Evolutionary conservation across 331 rosid genomes (phyloP).

Genomic region (Cydonia oblonga): DNA sequence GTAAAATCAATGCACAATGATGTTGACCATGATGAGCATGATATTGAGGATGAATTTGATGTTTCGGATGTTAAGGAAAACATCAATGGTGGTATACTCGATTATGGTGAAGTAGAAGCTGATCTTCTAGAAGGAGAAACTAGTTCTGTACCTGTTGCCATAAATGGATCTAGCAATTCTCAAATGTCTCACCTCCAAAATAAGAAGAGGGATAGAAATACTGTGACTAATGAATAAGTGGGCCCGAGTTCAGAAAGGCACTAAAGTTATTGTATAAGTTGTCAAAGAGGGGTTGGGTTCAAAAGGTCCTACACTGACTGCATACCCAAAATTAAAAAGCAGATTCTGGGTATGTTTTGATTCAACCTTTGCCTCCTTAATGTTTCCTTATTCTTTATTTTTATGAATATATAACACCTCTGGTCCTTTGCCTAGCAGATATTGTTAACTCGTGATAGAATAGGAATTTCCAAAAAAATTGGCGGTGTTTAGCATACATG

Average conservation of each 20-base stretch:
- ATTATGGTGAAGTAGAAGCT: conserved; percentile 48
- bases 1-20: conserved; percentile 37
- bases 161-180: conserved; percentile 39
- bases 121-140: conserved; percentile 43
- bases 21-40: conserved; percentile 51
- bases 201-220: conserved; percentile 20
- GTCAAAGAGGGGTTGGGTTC: conserved; percentile 91
- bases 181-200: conserved; percentile 35
- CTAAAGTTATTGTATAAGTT: conserved; percentile 89
- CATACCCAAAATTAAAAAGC: conserved; percentile 79
- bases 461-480: conserved; percentile 83
- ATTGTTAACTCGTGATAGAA: conserved; percentile 49
- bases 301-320: conserved; percentile 79
- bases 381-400: neutral
- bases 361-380: conserved; percentile 10
- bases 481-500: conserved; percentile 72
- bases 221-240: conserved; percentile 42
- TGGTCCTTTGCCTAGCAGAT: conserved; percentile 48
- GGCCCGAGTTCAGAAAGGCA: conserved; percentile 70
- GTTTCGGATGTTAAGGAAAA: conserved; percentile 47
- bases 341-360: conserved; percentile 81
- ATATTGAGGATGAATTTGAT: conserved; percentile 63
- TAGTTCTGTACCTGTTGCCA: conserved; percentile 21
- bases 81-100: conserved; percentile 42
- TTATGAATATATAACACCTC: conserved; percentile 12